These are phyloP conservation scores for Cinchona pubescens DNA, from an alignment of 257 asterid species.

Conservation along the genomic window DNA sequence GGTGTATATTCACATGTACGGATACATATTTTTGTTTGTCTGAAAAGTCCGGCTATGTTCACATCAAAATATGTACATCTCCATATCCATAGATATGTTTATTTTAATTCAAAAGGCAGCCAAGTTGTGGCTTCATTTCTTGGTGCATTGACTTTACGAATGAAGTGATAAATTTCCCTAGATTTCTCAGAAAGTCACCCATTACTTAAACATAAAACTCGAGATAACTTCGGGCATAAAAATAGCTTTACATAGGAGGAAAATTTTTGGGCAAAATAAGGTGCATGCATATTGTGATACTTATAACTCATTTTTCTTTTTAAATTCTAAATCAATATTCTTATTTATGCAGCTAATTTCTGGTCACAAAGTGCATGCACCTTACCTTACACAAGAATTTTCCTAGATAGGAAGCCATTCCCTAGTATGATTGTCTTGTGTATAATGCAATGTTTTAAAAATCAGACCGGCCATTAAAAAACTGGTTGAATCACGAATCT, in stretches of 20 bases:
- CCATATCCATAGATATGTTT: not conserved
- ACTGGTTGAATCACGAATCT: no score
- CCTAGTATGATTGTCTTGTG: not conserved
- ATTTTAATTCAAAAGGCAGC: not conserved
- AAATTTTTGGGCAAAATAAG: no score
- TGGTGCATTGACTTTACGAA: not conserved
- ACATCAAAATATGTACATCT: not conserved
- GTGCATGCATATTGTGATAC: no score
- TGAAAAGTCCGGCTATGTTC: not conserved
- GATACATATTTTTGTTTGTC: not conserved
- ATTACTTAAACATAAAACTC: not conserved
- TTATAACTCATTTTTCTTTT: no score
- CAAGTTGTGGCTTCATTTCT: not conserved
- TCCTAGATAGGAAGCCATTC: not conserved
- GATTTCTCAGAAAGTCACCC: not conserved
- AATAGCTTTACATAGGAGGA: not conserved
- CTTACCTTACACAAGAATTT: no score
- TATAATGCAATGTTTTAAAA: no score
- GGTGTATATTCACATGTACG: not conserved
- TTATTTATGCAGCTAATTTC: no score
- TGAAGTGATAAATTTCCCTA: not conserved
- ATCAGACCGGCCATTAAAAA: no score
- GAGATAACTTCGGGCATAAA: not conserved
- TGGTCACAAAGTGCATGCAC: no score
- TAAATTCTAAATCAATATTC: no score